Evolutionary conservation across 169 alveolate species (phyloP).

Genomic region (Plasmodium cynomolgi): DNA sequence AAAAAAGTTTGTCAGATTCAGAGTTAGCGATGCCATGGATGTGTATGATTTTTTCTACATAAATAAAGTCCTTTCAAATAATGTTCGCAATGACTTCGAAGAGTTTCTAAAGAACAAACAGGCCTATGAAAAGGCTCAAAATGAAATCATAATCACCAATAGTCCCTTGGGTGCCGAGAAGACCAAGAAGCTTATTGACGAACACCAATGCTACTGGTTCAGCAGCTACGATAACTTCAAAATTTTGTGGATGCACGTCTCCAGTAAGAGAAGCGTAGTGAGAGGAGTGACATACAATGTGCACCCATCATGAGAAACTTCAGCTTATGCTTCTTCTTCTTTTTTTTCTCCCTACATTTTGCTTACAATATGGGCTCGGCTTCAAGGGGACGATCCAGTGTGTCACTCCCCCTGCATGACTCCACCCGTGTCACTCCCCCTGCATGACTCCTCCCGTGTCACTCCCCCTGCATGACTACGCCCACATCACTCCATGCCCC

Average conservation of each 20-base stretch:
- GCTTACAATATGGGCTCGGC: not conserved
- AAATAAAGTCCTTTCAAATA: conserved; percentile 4
- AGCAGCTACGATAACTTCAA: conserved; percentile 40
- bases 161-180: conserved; percentile 14
- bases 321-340: not conserved
- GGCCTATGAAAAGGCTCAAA: conserved; percentile 2
- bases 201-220: conserved; percentile 49
- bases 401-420: too few species aligned
- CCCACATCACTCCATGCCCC: too few species aligned
- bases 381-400: not conserved
- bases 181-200: conserved; percentile 14
- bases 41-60: conserved; percentile 56
- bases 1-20: conserved; percentile 36
- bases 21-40: conserved; percentile 54
- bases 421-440: too few species aligned
- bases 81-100: not conserved
- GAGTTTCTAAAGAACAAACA: conserved; percentile 12
- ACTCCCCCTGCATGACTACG: not conserved
- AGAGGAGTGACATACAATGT: too few species aligned
- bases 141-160: not conserved
- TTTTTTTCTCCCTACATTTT: not conserved
- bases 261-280: conserved; percentile 5
- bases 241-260: conserved; percentile 54
- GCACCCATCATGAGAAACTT: too few species aligned
- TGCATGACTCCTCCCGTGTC: too few species aligned